Conservation (phyloP, 1,139 yeast species). For the Debaryomyces subglobosus region DNA sequence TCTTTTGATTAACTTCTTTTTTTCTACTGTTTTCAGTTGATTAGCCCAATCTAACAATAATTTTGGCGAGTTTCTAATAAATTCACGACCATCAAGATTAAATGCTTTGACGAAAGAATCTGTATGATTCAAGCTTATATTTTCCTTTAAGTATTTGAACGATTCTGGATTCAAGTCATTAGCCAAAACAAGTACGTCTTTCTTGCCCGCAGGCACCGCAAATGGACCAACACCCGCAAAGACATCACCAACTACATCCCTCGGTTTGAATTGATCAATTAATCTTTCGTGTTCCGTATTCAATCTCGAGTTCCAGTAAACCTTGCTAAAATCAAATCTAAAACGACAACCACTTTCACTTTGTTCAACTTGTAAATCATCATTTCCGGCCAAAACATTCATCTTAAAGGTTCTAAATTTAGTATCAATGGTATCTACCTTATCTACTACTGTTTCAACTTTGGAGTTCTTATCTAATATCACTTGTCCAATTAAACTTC, state of each 20-base stretch:
- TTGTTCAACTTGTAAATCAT: slow-evolving; percentile 79
- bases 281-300: slow-evolving; percentile 92
- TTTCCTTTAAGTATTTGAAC: slow-evolving; percentile 65
- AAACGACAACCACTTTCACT: slow-evolving; percentile 86
- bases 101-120: slow-evolving; percentile 59
- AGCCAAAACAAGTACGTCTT: slow-evolving; percentile 77
- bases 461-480: slow-evolving; percentile 82
- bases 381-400: slow-evolving; percentile 88
- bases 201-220: slow-evolving; percentile 94
- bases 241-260: slow-evolving; percentile 87
- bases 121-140: slow-evolving; percentile 68
- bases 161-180: slow-evolving; percentile 94
- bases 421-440: slow-evolving; percentile 83
- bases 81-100: slow-evolving; percentile 82
- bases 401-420: slow-evolving; percentile 89
- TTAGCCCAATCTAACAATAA: slow-evolving; percentile 48
- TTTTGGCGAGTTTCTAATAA: slow-evolving; percentile 64
- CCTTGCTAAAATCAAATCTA: slow-evolving; percentile 86
- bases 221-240: slow-evolving; percentile 99
- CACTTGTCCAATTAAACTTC: slow-evolving; percentile 82
- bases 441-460: slow-evolving; percentile 91
- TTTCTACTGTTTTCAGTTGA: slow-evolving; percentile 27
- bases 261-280: slow-evolving; percentile 58
- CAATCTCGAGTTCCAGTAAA: slow-evolving; percentile 95
- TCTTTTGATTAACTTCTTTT: slow-evolving; percentile 32